Base-by-base conservation (phyloP, 345 rosid species). In the Conringia planisiliqua region DNA sequence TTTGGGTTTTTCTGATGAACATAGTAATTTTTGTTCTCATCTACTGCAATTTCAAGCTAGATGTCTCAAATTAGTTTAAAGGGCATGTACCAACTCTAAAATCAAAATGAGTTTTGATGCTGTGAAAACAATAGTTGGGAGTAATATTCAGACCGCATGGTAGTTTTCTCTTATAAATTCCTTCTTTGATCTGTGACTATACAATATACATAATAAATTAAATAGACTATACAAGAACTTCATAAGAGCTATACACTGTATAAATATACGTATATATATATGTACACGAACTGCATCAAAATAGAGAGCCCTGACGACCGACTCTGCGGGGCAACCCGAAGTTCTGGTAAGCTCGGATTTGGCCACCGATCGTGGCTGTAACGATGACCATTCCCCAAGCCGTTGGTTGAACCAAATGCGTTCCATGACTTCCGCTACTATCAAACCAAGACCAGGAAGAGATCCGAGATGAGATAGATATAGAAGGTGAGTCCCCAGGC, bases 381-480 rank as follows among this genome's bases (percentile, higher is more conserved):
- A 90, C 96, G n/a, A 95, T 88, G 22, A 92, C 98, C 86, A 90
- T 79, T 16, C 98, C 98, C 99, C 99, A 95, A 40, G 99, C 97
- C 5, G 94, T 84, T 27, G 89, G 83, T 52, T 86, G 95, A 40
- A 44, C 56, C 0, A 69, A 36, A 13, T 80, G 75, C 52, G 75
- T 46, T 5, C 83, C 83, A 22, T 85, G 84, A 70, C 82, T 72
- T 0, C 88, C 77, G 1, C 86, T 72, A 9, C 79, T 79, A 47
- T 95, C 97, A 48, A 87, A 82, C 96, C 88, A 85, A 32, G 90
- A 84, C 91, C 88, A 84, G 12, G 87, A 72, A 13, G 89, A 68
- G 17, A 88, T 75, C 80, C 83, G 68, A 9, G 89, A 84, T 0
- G 89, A 78, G 2, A 84, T 59, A 1, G 88, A 78, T 16, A 82